Evolutionary conservation across 768 basidiomycete genomes (phyloP).

Genomic region (Suillus plorans): DNA sequence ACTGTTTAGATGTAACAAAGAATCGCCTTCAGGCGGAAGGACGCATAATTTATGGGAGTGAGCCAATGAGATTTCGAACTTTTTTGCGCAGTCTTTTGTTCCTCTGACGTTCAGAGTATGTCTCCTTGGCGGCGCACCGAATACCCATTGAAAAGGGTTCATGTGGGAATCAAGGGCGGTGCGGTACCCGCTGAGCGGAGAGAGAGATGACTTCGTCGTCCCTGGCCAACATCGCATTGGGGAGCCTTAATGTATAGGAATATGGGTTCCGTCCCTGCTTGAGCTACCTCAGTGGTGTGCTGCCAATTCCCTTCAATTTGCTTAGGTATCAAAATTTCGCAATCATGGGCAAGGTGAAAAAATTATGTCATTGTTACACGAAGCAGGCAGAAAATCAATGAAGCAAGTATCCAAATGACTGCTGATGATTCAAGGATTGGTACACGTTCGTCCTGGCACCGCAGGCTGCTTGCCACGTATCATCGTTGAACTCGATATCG

Average conservation of each 20-base stretch:
- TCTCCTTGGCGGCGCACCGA: background rate
- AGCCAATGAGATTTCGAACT: background rate
- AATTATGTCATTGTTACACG: background rate
- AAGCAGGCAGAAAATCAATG: background rate
- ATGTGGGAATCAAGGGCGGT: background rate
- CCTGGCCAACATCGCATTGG: background rate
- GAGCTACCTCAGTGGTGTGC: background rate
- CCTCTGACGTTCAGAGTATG: background rate
- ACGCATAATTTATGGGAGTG: background rate
- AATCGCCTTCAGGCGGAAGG: background rate
- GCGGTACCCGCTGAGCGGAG: background rate
- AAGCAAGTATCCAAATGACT: background rate
- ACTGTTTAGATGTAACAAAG: conserved; percentile 26
- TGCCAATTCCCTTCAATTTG: background rate
- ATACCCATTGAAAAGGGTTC: background rate
- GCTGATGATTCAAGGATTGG: background rate
- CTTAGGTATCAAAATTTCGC: background rate
- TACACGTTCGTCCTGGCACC: conserved; percentile 10
- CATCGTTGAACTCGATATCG: conserved; percentile 27
- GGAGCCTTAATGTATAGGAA: background rate
- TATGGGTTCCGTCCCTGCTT: background rate
- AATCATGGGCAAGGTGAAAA: background rate
- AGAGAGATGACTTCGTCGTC: background rate
- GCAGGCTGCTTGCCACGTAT: conserved; percentile 33
- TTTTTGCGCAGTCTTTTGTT: background rate